Evolutionary conservation across 2,329 filamentous ascomycete genomes (phyloP), one percentile per base, ranked within the genome.

Genomic region (Daldinia sp.): DNA sequence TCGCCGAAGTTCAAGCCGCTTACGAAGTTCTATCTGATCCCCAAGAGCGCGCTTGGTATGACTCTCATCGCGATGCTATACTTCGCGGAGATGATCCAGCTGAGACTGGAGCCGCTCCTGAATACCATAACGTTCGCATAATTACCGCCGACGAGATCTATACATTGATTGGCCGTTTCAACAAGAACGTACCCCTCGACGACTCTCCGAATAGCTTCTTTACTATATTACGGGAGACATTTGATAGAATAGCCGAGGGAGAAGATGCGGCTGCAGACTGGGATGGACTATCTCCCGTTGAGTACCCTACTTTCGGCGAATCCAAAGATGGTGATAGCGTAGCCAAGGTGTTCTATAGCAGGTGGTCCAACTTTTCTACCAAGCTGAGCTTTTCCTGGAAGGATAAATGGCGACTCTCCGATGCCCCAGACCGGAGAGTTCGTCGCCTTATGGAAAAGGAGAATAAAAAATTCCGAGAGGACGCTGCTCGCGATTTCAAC

Each of bases 11-110:
- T 30, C 95, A 98, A 79, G 88, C 94, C 39, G 96, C 96, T 53
- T 97, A 99, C 79, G 93, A 98, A 79, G 89, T 99, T n/a, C 87
- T 99, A 0, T 97, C 94, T 1, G 96, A 99, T 79, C 90, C 94
- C 10, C 95, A 99, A 78, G 96, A 99, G 79, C 89, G 96, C 74
- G 92, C 94, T 35, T 99, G 96, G 96, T 99, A 99, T 82, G 95
- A 99, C 81, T 94, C 94, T 2, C 96, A 99, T 78, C 91, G 93
- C 68, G 90, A 94, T 73, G 90, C 92, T 57, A 97, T 98, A 69
- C 82, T 98, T 69, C 87, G 88, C 33, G 91, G 90, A 42, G 85
- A 88, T 64, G 88, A 89, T 60, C 83, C 83, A 35, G 82, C 72
- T 78, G 81, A 79, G 30, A 80, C 78, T 41, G 82, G 80, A 20